phyloP scores from a whole-genome alignment of 352 stramenopile species.

The Pelagophyceae sp. region DNA sequence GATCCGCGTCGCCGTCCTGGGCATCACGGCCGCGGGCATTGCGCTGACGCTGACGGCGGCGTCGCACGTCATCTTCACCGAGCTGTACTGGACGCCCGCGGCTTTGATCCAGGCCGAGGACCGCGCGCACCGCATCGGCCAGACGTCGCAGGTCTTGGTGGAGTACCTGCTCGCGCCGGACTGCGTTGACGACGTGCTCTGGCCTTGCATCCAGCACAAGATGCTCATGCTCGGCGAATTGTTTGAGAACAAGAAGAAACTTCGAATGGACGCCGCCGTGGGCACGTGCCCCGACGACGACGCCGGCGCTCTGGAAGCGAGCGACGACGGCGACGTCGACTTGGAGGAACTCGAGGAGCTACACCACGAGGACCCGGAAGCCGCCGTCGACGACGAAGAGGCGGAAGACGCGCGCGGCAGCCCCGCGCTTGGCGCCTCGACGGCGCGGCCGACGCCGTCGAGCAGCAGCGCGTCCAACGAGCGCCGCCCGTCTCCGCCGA shows the following conservation, averaged over 20 bases:
- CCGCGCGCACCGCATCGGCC: slow-evolving; percentile 48
- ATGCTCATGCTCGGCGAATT: slow-evolving; percentile 34
- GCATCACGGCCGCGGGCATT: slow-evolving; percentile 68
- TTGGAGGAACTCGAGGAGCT: slow-evolving; percentile 16
- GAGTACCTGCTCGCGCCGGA: slow-evolving; percentile 36
- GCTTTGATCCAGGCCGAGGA: slow-evolving; percentile 75
- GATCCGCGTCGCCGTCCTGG: slow-evolving; percentile 58
- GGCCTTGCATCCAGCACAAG: slow-evolving; percentile 39
- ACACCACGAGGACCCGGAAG: neutral
- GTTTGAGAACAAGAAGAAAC: slow-evolving; percentile 28
- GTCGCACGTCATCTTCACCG: slow-evolving; percentile 66
- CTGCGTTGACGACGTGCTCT: slow-evolving; percentile 37
- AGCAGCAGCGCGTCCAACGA: neutral
- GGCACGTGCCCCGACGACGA: neutral
- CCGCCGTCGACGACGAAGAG: neutral
- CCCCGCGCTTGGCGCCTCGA: too few species aligned
- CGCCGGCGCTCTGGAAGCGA: neutral
- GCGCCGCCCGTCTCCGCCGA: neutral
- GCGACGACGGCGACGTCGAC: slow-evolving; percentile 11
- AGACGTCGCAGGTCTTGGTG: slow-evolving; percentile 37
- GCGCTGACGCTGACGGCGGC: slow-evolving; percentile 73
- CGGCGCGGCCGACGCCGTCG: neutral
- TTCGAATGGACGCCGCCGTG: neutral
- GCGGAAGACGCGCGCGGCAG: neutral
- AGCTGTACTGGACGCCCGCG: slow-evolving; percentile 73